Evolutionary conservation across 2,329 filamentous ascomycete genomes (phyloP), one percentile per base, ranked within the genome.

Genomic region (Anthostomella pinea): DNA sequence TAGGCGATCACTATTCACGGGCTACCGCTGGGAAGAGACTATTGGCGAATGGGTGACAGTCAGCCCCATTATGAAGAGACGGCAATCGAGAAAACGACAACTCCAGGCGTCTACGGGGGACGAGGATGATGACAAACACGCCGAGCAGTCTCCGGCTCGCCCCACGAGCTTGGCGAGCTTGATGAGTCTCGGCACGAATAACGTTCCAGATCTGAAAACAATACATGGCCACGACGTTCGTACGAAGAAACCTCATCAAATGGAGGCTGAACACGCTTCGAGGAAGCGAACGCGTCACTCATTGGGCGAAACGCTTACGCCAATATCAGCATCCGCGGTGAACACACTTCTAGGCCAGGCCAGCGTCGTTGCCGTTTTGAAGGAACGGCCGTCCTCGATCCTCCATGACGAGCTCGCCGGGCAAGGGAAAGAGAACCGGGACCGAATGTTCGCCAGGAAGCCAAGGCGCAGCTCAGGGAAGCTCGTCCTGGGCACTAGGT

Each of bases 41-140:
- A 76, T 78, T 51, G 67, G 70, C 22, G 74, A 77, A 53, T 79
- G 74, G 73, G 67, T 78, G 33, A 70, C 64, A 13, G 63, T 59
- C 24, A 75, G 69, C 28, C 73, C 73, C 18, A 56, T 50, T 33
- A 30, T 43, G 23, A 55, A 57, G 30, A 49, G 45, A 38, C 43
- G 35, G 3, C 41, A 22, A 30, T 26, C 27, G 52, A 55, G 30
- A 22, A 39, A 34, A 55, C 50, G 42, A 37, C 38, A 34, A 35
- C 41, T 39, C 33, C 37, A 45, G 41, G 48, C 44, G 36, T 46
- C 39, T 15, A 46, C 31, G 34, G 39, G 25, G 29, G 14, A 16
- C 13, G 22, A 20, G 11, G 35, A 32, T 36, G 37, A 34, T 8
- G 23, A 17, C 13, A 30, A 32, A 28, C 11, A 25, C 18, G 16